phyloP scores from a whole-genome alignment of 257 asterid species.

The Solanum chaucha region DNA sequence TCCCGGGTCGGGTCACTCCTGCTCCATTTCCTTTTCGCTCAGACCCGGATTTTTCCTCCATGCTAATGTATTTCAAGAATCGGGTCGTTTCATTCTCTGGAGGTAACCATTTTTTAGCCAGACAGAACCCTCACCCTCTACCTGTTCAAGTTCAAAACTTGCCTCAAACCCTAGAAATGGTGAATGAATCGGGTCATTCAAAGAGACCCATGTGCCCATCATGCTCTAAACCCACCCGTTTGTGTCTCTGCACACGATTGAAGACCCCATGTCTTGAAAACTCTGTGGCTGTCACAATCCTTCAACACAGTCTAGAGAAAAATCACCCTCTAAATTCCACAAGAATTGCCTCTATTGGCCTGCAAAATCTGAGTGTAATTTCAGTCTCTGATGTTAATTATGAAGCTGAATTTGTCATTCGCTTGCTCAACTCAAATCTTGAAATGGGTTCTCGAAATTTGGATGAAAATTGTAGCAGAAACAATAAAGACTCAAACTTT shows the following conservation, averaged over 20 bases:
- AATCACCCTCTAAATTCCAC: conserved; percentile 80
- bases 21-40: background rate
- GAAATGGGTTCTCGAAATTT: background rate
- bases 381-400: conserved; percentile 59
- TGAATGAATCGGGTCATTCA: conserved; percentile 24
- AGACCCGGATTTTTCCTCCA: background rate
- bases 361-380: conserved; percentile 31
- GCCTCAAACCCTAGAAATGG: conserved; percentile 32
- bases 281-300: conserved; percentile 61
- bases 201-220: conserved; percentile 63
- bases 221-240: conserved; percentile 59
- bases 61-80: background rate
- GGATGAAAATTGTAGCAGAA: conserved; percentile 20
- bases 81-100: background rate
- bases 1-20: background rate
- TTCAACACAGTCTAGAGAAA: conserved; percentile 69
- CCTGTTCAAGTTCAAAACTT: background rate
- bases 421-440: conserved; percentile 6
- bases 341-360: conserved; percentile 60
- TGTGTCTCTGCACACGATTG: conserved; percentile 67
- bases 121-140: conserved; percentile 13
- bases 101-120: conserved; percentile 4
- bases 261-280: conserved; percentile 37
- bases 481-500: conserved; percentile 13
- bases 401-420: conserved; percentile 41